Evolutionary conservation across 2,329 filamentous ascomycete species (phyloP).

Genomic region (Penicillium sp.): DNA sequence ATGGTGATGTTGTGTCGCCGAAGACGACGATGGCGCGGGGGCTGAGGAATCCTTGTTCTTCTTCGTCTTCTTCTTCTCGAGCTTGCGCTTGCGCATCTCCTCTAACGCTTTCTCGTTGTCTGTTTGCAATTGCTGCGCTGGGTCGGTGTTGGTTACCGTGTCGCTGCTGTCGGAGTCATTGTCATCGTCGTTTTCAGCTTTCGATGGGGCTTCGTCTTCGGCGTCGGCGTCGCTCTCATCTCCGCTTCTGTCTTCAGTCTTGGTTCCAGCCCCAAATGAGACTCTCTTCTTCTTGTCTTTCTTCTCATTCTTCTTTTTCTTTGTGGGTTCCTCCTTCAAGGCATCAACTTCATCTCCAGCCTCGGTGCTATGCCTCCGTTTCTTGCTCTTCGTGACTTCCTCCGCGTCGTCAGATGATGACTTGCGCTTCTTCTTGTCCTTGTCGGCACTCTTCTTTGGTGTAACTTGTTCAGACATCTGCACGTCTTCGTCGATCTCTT

Average conservation of each 20-base stretch:
- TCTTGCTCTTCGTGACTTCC: constrained; percentile 21
- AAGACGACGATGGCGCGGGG: constrained; percentile 4
- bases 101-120: constrained; percentile 18
- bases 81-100: constrained; percentile 34
- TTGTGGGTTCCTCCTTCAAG: constrained; percentile 6
- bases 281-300: constrained; percentile 53
- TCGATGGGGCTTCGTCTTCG: constrained; percentile 10
- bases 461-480: constrained; percentile 15
- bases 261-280: constrained; percentile 65
- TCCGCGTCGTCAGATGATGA: constrained; percentile 21
- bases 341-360: constrained; percentile 12
- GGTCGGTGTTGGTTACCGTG: constrained; percentile 16
- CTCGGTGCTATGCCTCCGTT: constrained; percentile 19
- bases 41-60: constrained; percentile 12
- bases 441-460: constrained; percentile 16
- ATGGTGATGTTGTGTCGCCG: constrained; percentile 23
- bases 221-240: constrained; percentile 36
- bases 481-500: constrained; percentile 28
- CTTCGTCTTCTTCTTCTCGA: constrained; percentile 28
- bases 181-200: not conserved
- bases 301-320: constrained; percentile 25
- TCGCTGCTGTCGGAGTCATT: constrained; percentile 5
- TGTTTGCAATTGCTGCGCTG: constrained; percentile 18
- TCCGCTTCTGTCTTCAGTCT: constrained; percentile 58
- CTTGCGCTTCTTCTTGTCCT: constrained; percentile 26